phyloP scores from a whole-genome alignment of 805 yeast species.

The Grigorovia jiainica region DNA sequence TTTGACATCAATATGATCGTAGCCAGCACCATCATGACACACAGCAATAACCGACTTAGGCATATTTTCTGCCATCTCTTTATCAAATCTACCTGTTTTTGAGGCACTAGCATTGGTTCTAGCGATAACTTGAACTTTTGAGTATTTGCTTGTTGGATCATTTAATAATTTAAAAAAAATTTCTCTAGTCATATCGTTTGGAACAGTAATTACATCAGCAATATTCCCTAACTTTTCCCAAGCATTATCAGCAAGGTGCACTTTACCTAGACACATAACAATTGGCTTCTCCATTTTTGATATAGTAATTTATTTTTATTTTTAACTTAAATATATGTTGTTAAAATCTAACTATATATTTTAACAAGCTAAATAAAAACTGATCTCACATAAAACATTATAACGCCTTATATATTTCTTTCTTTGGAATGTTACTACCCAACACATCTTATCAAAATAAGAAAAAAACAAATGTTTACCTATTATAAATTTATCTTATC shows the following conservation, averaged over 20 bases:
- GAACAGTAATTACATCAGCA: conserved; percentile 39
- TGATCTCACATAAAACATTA: no score
- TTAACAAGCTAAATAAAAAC: no score
- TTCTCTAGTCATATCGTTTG: conserved; percentile 31
- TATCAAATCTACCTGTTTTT: conserved; percentile 57
- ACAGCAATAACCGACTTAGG: conserved; percentile 46
- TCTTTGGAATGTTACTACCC: no score
- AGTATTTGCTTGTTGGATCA: conserved; percentile 26
- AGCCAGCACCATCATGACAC: conserved; percentile 65
- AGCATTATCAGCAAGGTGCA: conserved; percentile 50
- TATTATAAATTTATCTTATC: no score
- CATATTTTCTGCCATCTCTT: conserved; percentile 44
- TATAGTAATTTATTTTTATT: no score
- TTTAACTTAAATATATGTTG: no score
- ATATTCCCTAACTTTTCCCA: conserved; percentile 47
- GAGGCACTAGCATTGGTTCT: conserved; percentile 46
- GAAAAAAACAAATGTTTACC: no score
- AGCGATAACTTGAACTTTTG: conserved; percentile 31
- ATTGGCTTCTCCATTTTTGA: conserved; percentile 35
- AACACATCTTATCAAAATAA: no score
- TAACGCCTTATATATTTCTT: no score
- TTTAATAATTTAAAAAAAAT: conserved; percentile 24
- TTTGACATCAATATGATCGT: conserved; percentile 58
- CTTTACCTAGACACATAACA: conserved; percentile 56
- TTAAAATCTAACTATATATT: no score